phyloP scores from a whole-genome alignment of 345 rosid species.

The Eucalyptus decipiens region DNA sequence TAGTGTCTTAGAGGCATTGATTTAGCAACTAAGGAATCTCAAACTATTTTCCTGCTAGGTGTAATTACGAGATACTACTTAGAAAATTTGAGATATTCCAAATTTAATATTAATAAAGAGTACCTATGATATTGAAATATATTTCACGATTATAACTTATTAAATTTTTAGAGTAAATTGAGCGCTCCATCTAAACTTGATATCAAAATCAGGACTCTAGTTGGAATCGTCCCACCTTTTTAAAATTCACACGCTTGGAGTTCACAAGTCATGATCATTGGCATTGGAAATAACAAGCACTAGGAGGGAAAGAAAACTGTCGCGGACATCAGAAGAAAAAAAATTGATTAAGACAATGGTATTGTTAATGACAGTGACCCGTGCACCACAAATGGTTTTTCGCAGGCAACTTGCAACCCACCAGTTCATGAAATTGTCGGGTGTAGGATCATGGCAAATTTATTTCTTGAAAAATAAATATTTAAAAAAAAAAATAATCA shows the following conservation, averaged over 20 bases:
- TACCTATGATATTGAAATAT: background rate
- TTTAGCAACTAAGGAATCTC: background rate
- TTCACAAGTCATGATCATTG: background rate
- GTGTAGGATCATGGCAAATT: background rate
- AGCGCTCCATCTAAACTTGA: background rate
- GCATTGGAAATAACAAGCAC: background rate
- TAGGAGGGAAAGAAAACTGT: background rate
- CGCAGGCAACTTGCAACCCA: background rate
- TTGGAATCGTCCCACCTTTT: background rate
- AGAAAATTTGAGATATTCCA: background rate
- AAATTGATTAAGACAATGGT: background rate
- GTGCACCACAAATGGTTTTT: background rate
- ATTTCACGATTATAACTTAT: background rate
- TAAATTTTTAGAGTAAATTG: background rate
- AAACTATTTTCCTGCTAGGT: background rate
- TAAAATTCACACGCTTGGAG: background rate
- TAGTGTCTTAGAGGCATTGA: background rate
- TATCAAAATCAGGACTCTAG: background rate
- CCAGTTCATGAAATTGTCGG: background rate
- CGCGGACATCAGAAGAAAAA: background rate
- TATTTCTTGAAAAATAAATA: background rate
- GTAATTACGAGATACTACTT: background rate
- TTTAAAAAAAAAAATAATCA: background rate
- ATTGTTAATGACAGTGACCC: background rate
- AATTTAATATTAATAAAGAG: background rate